Base-by-base conservation (phyloP, 1,139 yeast genomes). In the Sugiyamaella grinbergsii region DNA sequence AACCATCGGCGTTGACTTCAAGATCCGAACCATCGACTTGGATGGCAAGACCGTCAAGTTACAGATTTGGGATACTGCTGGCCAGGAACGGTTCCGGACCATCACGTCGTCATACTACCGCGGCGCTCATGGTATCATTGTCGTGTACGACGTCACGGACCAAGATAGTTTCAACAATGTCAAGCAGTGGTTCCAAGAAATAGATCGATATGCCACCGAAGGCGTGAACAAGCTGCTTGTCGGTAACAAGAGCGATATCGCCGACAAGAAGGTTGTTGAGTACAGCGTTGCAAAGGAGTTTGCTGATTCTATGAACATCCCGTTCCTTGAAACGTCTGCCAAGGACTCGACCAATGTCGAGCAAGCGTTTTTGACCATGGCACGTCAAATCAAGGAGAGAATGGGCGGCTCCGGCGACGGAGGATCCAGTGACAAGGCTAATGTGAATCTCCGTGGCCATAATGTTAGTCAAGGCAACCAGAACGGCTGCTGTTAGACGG, bases 61-160 rank as follows among this genome's bases (percentile, higher is more conserved):
- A 65, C 98, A 93, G 74, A 91, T 93, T 68, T 93, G 98, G 98
- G 98, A 93, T 69, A 93, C 98, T 49, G 98, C 98, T 6, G 98
- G 98, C 38, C 98, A 93, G 75, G 98, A 93, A 71, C 79, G 98
- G 63, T 93, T 93, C 76, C 83, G 98, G 74, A 93, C 98, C 52
- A 93, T 93, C 74, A 94, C 98, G 8, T 88, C 97, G 11, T 89
- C 98, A 10, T 93, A 94, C 75, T 93, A 93, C 77, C 85, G 98
- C 69, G 98, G 98, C 50, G 97, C 98, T 20, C 98, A 91, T 66
- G 98, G 98, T 57, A 93, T 93, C 70, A 93, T 93, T 65, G 93
- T 93, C 62, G 98, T 93, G 50, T 93, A 93, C 71, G 98, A 93
- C 70, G 98, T 93, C 49, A 94, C 98, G 47, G 98, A 93, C 71